A percentile compares a stretch with the other conserved stretches of the same genome.
These are phyloP conservation scores for Xerocomus nothofagi DNA, from an alignment of 1,284 basidiomycete species.

Conservation along the genomic window DNA sequence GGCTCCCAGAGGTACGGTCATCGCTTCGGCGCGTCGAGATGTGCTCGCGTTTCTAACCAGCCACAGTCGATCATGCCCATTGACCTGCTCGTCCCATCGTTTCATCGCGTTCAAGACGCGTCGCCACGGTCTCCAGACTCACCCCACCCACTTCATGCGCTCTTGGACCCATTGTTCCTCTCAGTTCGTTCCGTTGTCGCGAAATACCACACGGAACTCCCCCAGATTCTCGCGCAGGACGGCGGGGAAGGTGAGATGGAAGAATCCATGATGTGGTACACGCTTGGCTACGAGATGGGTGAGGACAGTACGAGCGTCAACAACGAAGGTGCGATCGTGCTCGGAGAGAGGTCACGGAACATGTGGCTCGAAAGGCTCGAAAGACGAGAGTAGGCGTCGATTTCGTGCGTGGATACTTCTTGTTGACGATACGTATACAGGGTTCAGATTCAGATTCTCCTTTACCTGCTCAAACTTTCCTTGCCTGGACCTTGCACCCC, in stretches of 20 bases:
- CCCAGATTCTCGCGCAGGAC: constrained; percentile 54
- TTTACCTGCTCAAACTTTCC: constrained; percentile 63
- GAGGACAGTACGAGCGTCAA: constrained; percentile 24
- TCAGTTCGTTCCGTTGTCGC: constrained; percentile 52
- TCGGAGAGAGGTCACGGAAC: constrained; percentile 52
- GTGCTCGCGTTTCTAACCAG: constrained; percentile 14
- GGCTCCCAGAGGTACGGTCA: constrained; percentile 64
- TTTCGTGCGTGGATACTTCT: not conserved
- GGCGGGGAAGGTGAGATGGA: constrained; percentile 62
- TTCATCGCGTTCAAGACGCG: constrained; percentile 47
- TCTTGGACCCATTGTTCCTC: constrained; percentile 59
- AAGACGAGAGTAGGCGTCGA: constrained; percentile 62
- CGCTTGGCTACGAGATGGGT: constrained; percentile 53
- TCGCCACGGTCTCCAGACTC: constrained; percentile 18
- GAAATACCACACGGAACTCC: constrained; percentile 65
- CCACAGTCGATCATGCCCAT: constrained; percentile 69
- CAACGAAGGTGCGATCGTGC: constrained; percentile 33
- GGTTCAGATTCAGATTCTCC: constrained; percentile 69
- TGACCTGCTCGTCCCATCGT: constrained; percentile 49
- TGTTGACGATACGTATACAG: constrained; percentile 38
- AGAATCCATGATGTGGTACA: constrained; percentile 73
- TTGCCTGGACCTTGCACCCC: constrained; percentile 48
- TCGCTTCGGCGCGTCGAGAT: not conserved
- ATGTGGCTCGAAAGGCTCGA: constrained; percentile 65
- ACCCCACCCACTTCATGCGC: constrained; percentile 54